These are phyloP conservation scores for Ambrosia trifida DNA, from an alignment of 129 eudicot species.

Conservation along the genomic window DNA sequence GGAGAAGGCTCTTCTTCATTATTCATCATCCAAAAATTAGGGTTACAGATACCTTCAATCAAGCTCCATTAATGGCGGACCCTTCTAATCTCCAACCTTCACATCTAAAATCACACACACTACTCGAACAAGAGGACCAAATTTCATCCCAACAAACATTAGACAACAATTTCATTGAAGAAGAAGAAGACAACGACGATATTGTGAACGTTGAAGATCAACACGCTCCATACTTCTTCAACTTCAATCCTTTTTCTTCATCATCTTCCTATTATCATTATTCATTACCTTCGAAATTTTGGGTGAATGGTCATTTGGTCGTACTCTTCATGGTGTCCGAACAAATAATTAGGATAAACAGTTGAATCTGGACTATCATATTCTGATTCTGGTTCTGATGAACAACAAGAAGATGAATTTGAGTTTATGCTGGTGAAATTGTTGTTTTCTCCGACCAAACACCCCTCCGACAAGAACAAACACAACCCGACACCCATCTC, in stretches of 20 bases:
- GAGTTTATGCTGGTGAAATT: conserved; percentile 21
- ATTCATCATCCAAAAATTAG: not conserved
- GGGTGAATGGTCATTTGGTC: too few relatives aligned
- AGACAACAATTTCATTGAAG: conserved; percentile 11
- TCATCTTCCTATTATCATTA: conserved; percentile 39
- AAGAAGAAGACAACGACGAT: too few relatives aligned
- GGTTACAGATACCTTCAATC: conserved; percentile 10
- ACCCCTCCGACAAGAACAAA: too few relatives aligned
- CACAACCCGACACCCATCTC: too few relatives aligned
- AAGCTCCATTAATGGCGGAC: conserved; percentile 19
- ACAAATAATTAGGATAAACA: conserved; percentile 36
- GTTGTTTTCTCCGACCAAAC: too few relatives aligned
- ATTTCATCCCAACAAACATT: conserved; percentile 30
- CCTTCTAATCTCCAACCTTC: conserved; percentile 17
- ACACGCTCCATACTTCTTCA: conserved; percentile 34
- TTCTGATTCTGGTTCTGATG: conserved; percentile 29
- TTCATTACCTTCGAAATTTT: too few relatives aligned
- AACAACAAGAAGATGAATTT: conserved; percentile 27
- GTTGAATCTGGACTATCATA: conserved; percentile 39
- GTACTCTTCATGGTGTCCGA: conserved; percentile 46
- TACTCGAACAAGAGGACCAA: conserved; percentile 11
- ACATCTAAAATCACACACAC: conserved; percentile 3
- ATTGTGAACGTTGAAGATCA: conserved; percentile 17
- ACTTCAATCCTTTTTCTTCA: conserved; percentile 41
- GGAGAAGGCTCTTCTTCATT: conserved; percentile 20